phyloP scores from a whole-genome alignment of 805 yeast species.

The Ogataea nakhonphanomensis region DNA sequence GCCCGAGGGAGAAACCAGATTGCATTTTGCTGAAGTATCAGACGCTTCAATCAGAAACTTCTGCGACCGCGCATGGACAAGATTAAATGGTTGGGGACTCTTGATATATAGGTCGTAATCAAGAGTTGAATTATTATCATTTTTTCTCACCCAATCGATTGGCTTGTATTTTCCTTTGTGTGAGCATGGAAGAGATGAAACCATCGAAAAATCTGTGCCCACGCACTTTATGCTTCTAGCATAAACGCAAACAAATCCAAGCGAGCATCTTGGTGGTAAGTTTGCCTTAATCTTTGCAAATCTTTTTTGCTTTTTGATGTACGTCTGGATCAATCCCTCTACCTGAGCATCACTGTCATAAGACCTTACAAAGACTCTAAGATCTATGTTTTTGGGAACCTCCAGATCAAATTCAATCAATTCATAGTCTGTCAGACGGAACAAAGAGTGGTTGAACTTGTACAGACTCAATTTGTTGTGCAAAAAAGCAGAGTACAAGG shows the following conservation, averaged over 20 bases:
- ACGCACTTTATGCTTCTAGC: conserved; percentile 34
- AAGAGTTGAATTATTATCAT: conserved; percentile 62
- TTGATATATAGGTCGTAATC: conserved; percentile 74
- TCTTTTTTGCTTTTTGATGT: conserved; percentile 63
- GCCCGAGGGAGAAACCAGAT: conserved; percentile 80
- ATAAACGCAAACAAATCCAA: conserved; percentile 74
- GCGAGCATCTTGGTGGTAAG: conserved; percentile 62
- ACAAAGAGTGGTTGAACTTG: conserved; percentile 73
- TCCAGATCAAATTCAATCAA: conserved; percentile 73
- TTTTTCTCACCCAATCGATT: conserved; percentile 59
- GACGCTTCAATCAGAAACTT: conserved; percentile 62
- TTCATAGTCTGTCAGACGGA: conserved; percentile 71
- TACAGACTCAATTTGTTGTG: conserved; percentile 53
- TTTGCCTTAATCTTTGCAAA: conserved; percentile 76
- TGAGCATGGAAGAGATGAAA: conserved; percentile 69
- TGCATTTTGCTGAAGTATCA: conserved; percentile 47
- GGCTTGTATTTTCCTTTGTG: conserved; percentile 66
- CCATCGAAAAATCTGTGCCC: conserved; percentile 64
- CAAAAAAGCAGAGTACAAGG: conserved; percentile 80
- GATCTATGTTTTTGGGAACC: conserved; percentile 68
- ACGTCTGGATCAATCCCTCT: conserved; percentile 73
- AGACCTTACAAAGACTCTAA: conserved; percentile 54
- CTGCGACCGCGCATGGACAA: conserved; percentile 57
- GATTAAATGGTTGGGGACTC: conserved; percentile 74
- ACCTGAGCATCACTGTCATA: conserved; percentile 36